Evolutionary conservation across 1,284 basidiomycete genomes (phyloP), one percentile per base, ranked within the genome.

Genomic region (Fomitiporia mediterranea): DNA sequence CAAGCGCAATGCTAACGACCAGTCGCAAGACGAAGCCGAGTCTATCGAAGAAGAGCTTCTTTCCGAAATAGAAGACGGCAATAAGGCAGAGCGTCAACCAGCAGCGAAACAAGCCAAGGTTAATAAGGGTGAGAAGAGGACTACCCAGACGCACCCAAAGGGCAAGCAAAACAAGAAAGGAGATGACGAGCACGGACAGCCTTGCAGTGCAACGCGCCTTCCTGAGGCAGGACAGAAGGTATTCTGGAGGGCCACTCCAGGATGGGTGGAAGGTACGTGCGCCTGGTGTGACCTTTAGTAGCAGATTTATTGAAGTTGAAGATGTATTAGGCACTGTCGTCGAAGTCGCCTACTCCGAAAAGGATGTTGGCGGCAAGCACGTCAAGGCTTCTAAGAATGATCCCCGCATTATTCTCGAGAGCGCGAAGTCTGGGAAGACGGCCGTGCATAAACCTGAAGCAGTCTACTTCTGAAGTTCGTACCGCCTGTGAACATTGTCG

Each of bases 401-500:
- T 15, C 57, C 57, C 4, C 52, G 57, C 34, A 51, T 59, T 15
- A 42, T 55, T 19, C 44, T 59, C 17, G 32, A 59, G 19, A 59
- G 57, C 34, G 30, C 53, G 21, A 59, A 52, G 40, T 55, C 57
- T 21, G 57, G 57, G 4, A 59, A 59, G 40, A 51, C n/a, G 35
- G 57, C 57, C 1, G 47, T 55, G 21, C 57, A 59, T 32, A 59
- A 55, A 32, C 57, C 57, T 8, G 42, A 44, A n/a, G 57, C 57
- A 30, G 53, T 59, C 28, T 52, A 59, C 30, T 59, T 58, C 27
- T 58, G 27, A 49, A 13, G 8, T 38, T 34, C 32, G 13, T 34
- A 6, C 32, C 6, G 6, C 32, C 13, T 34, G 32, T 13, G 13
- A 34, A 13, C 32, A 34, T 11, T 27, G 9, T 25, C 2, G 21